Evolutionary conservation across 192 early-diverging fungal species (phyloP), one percentile per base, ranked within the genome.

Genomic region (Coemansia brasiliensis): DNA sequence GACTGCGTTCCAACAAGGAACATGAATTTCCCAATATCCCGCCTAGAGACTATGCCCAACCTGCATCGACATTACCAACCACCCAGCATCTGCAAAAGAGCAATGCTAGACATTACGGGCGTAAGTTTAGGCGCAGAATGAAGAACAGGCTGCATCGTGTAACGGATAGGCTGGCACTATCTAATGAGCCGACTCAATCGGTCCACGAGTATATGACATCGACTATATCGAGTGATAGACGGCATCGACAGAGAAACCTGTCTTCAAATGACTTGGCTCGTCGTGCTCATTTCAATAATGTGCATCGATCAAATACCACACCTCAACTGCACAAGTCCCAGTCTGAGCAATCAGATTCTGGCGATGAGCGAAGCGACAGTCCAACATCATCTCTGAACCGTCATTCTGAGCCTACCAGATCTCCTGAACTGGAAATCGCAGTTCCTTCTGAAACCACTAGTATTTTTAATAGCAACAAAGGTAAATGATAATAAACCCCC

Each of bases 141-240:
- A 63, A 49, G 21, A 46, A 50, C 0, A 63, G 50, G 20, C 39
- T 70, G 18, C 48, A 27, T 11, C 32, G 27, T 29, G 54, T 53
- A 15, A 56, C 61, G 16, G 37, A 37, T 20, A 62, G 49, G 32
- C 48, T 63, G 42, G 21, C 61, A 13, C 43, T 57, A 35, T 35
- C 32, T 7, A 35, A 35, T 42, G 46, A 53, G 22, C 17, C 29
- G 4, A 13, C 61, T 21, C 37, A 58, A 25, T 63, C 67, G 5
- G 44, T 63, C 20, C 60, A 70, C 18, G 51, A 53, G 46, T 70
- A 63, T 26, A 63, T 70, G 55, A 40, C 60, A 18, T 50, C 61
- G 13, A 35, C 32, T 2, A 35, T 35, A 7, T 35, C 32, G 32
- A 35, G 32, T 7, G 32, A 35, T 35, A 35, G 10, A 7, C 32